A percentile compares a stretch with the other conserved stretches of the same genome.
phyloP scores from a whole-genome alignment of 257 asterid species.

The Solanum lignicaule region DNA sequence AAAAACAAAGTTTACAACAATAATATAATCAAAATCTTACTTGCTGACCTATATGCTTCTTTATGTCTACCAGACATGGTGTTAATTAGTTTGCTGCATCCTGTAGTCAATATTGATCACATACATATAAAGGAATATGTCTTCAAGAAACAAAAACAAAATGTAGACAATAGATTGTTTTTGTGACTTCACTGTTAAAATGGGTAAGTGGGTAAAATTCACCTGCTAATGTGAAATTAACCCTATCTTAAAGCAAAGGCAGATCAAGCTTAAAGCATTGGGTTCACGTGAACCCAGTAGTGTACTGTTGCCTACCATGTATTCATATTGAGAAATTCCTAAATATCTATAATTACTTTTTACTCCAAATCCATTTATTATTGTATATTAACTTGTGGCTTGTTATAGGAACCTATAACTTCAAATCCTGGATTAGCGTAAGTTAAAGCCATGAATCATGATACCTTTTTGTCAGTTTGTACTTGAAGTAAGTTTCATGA shows the following conservation, averaged over 20 bases:
- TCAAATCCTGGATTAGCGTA: background rate
- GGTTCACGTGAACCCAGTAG: background rate
- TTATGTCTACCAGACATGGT: background rate
- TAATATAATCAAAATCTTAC: background rate
- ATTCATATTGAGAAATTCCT: background rate
- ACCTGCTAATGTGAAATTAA: background rate
- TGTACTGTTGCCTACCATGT: background rate
- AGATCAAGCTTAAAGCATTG: background rate
- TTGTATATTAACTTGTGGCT: background rate
- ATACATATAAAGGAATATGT: background rate
- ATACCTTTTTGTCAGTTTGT: background rate
- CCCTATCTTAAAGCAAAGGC: background rate
- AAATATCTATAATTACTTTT: background rate
- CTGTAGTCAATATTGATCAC: background rate
- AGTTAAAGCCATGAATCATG: background rate
- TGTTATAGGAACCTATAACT: background rate
- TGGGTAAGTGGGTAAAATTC: background rate
- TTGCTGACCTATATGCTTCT: background rate
- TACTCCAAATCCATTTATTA: background rate
- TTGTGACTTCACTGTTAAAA: background rate
- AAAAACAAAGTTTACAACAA: background rate
- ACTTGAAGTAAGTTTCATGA: background rate
- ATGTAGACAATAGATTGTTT: background rate
- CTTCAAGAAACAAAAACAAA: background rate
- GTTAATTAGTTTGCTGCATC: background rate